phyloP scores from a whole-genome alignment of 1,139 yeast species.

The Diutina pseudorugosa region DNA sequence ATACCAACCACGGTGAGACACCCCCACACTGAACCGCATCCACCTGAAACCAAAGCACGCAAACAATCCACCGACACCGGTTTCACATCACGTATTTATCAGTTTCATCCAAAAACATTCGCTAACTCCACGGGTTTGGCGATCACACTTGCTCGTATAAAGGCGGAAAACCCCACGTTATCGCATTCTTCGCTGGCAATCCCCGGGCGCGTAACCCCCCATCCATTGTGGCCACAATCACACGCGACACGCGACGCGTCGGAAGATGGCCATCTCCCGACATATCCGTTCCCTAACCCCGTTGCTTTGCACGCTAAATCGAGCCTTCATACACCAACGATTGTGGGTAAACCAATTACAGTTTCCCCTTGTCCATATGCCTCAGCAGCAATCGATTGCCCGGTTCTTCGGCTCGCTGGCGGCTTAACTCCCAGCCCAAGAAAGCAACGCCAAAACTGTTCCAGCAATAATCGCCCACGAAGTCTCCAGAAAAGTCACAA shows the following conservation, averaged over 20 bases:
- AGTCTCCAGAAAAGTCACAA: neutral
- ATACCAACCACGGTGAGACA: too few relatives aligned
- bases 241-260: neutral
- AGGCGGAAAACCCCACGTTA: too few relatives aligned
- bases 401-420: neutral
- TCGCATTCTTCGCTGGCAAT: too few relatives aligned
- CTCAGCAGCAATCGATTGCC: slow-evolving; percentile 2
- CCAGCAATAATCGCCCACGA: neutral
- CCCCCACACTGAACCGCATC: too few relatives aligned
- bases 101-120: too few relatives aligned
- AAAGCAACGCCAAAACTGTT: neutral
- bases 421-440: neutral
- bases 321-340: neutral
- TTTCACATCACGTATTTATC: too few relatives aligned
- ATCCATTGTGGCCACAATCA: too few relatives aligned
- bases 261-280: neutral
- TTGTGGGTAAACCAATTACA: neutral
- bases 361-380: neutral
- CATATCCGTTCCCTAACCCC: neutral
- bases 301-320: neutral
- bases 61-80: too few relatives aligned
- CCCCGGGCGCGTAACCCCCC: too few relatives aligned
- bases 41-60: too few relatives aligned
- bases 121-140: too few relatives aligned
- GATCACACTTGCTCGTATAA: too few relatives aligned